Evolutionary conservation across 2,329 filamentous ascomycete genomes (phyloP), one percentile per base, ranked within the genome.

Genomic region (Calonectria hongkongensis): DNA sequence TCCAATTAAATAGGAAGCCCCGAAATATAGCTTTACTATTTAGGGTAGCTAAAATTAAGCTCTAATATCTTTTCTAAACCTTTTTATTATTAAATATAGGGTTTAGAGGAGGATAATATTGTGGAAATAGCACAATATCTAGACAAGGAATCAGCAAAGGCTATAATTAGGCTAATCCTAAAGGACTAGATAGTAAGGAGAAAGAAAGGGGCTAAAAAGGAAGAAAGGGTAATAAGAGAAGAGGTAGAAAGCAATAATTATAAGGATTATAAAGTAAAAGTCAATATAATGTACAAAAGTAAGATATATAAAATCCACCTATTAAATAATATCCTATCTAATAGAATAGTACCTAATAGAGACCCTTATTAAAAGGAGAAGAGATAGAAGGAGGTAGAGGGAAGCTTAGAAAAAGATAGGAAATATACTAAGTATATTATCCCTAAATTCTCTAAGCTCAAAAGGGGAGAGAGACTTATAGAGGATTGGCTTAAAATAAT

Each of bases 211-310:
- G 9, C 9, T 33, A 33, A 33, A 33, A 2, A 5, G 9, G 9
- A 33, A 33, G 30, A 33, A 9, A 47, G n/a, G 9, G 9, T 47
- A 47, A n/a, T 47, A 21, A 21, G 21, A 47, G 16, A 18, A 47
- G 16, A 18, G n/a, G 9, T 33, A 2, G 9, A 33, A 33, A 33
- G 30, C 4, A 47, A 21, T n/a, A 8, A n/a, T 21, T 47, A n/a
- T 47, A 47, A n/a, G n/a, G 13, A n/a, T 51, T 30, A 51, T 28
- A 18, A 15, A 51, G 13, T 6, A 51, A 18, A 18, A 16, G 25
- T 54, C 9, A 43, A 56, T 28, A 56, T 27, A 45, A 39, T 67
- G 3, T 67, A 58, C 21, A 67, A 67, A 30, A 45, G 50, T 27
- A 67, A 67, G 16, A 27, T 7, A 10, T 25, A 36, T 25, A 67